Base-by-base conservation (phyloP, 2,329 filamentous ascomycete genomes). In the Metarhizium guizhouense region DNA sequence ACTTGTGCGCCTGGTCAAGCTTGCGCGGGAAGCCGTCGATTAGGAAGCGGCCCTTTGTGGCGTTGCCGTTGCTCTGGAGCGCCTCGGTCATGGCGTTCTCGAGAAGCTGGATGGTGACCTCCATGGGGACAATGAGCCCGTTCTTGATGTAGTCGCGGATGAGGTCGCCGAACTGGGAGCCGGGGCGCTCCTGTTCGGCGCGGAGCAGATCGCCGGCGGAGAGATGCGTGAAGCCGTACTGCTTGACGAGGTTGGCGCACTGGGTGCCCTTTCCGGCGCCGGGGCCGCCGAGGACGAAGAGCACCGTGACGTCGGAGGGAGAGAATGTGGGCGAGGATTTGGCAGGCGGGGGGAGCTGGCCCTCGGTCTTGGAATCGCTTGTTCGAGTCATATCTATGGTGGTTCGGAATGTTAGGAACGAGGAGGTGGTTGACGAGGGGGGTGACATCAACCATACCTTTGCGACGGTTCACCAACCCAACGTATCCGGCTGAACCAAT, bases 181-280 rank as follows among this genome's bases (percentile, higher is more conserved):
- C 92, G 0, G 83, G 81, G 4, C 93, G 88, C 67, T 93, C 81
- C 75, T 97, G 94, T 76, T 99, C 94, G 60, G 90, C 92, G 58
- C 94, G 89, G 60, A 99, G 81, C 49, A 99, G 81, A 72, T 99
- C 94, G 56, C 94, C 94, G 0, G 94, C 94, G 4, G 88, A 94
- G 40, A 99, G 84, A 73, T 99, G 94, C 58, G 84, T 87, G 83
- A 97, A 97, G 70, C 86, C 85, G 72, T 95, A 95, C 72, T 94
- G 84, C 49, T 82, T 76, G 52, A 96, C 93, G 38, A 99, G 85
- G 61, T 89, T 88, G 62, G 84, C 82, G 78, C 93, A 97, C 74
- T 99, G 93, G 3, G 94, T 99, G 65, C 94, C 94, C 72, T 99
- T 99, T 65, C 94, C 94, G 60, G 92, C 90, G 61, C 94, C 94